Percentiles rank a stretch among this genome's conserved stretches.
These are phyloP conservation scores for Russula brevipes DNA, from an alignment of 768 basidiomycete genomes.

Conservation along the genomic window DNA sequence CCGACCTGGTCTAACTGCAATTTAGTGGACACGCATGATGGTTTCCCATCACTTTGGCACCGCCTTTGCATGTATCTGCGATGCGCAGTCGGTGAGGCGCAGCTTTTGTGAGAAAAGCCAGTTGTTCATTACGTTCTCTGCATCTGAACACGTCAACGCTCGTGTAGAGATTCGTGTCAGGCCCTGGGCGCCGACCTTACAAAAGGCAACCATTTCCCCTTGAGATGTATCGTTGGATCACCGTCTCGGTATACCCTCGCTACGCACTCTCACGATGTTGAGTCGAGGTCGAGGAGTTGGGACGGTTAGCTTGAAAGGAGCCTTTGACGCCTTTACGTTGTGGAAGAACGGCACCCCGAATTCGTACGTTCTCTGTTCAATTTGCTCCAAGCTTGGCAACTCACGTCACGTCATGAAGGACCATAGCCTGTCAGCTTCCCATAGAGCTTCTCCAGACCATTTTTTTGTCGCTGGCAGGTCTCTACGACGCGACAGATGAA, in stretches of 20 bases:
- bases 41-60: no score
- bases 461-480: neutral
- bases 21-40: no score
- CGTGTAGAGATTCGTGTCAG: neutral
- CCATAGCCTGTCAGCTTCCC: neutral
- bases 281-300: neutral
- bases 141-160: constrained; percentile 7
- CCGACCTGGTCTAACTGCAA: no score
- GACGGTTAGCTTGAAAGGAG: neutral
- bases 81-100: neutral
- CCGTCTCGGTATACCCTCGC: neutral
- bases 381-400: neutral
- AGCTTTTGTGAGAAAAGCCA: neutral
- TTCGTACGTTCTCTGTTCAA: neutral
- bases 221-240: neutral
- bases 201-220: neutral
- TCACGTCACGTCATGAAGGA: neutral
- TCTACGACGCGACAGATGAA: neutral
- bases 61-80: no score
- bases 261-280: neutral
- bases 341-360: neutral
- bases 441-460: constrained; percentile 15
- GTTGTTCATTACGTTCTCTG: constrained; percentile 1
- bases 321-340: neutral
- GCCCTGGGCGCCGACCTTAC: neutral